Conservation (phyloP, 2,329 filamentous ascomycete species). For the Aspergillus sp. region DNA sequence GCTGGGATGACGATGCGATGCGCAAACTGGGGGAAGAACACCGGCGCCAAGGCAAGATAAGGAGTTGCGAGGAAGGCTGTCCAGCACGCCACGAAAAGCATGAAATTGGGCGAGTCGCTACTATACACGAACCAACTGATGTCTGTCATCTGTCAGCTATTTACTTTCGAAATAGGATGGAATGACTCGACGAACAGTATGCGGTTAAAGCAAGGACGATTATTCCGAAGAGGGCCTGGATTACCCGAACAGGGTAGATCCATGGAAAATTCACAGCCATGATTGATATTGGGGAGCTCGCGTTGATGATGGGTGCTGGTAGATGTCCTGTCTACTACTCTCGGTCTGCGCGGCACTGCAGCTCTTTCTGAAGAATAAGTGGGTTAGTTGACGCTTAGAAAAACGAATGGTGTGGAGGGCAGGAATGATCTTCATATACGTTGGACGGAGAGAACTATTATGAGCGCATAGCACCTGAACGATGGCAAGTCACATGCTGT, state of each 20-base stretch:
- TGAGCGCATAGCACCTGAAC: neutral
- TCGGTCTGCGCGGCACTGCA: neutral
- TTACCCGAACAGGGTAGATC: constrained; percentile 60
- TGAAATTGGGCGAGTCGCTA: constrained; percentile 65
- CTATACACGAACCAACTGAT: constrained; percentile 47
- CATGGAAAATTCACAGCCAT: constrained; percentile 26
- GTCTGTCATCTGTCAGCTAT: constrained; percentile 46
- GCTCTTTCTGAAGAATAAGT: neutral
- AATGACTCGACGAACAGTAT: constrained; percentile 59
- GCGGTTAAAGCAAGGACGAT: constrained; percentile 74
- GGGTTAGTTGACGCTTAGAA: neutral
- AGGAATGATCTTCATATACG: neutral
- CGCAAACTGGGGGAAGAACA: constrained; percentile 61
- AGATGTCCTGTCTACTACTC: neutral
- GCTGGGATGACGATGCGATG: constrained; percentile 67
- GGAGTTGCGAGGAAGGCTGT: constrained; percentile 67
- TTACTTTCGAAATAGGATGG: neutral
- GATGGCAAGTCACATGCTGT: neutral
- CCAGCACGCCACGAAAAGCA: constrained; percentile 79
- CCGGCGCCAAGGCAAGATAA: constrained; percentile 69
- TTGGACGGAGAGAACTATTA: neutral
- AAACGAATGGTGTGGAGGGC: neutral
- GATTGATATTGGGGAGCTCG: neutral
- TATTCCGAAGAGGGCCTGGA: constrained; percentile 68
- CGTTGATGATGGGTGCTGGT: neutral